phyloP scores from a whole-genome alignment of 1,284 basidiomycete species.

The Crucibulum parvulum region DNA sequence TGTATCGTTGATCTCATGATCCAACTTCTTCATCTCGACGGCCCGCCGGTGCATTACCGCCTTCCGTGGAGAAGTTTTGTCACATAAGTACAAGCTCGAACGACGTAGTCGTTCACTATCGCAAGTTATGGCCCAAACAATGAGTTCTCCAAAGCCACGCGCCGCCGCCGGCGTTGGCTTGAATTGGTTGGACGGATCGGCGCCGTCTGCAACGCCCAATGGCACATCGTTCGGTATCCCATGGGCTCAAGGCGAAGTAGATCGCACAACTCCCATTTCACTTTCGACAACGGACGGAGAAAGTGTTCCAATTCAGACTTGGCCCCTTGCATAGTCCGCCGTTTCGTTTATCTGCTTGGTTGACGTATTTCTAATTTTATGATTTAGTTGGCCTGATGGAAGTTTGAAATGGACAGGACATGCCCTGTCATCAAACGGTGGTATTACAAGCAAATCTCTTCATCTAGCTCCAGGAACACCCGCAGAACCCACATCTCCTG shows the following conservation, averaged over 20 bases:
- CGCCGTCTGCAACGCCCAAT: slow-evolving; percentile 35
- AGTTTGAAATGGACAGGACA: slow-evolving; percentile 52
- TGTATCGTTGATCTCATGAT: too few species aligned
- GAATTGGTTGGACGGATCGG: slow-evolving; percentile 41
- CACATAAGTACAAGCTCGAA: background rate
- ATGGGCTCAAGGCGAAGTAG: slow-evolving; percentile 46
- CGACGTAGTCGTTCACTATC: too few species aligned
- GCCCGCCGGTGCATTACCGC: too few species aligned
- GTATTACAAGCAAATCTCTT: slow-evolving; percentile 25
- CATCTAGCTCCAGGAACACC: slow-evolving; percentile 42
- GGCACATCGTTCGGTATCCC: slow-evolving; percentile 47
- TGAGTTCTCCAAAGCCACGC: background rate
- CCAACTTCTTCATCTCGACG: too few species aligned
- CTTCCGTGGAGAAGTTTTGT: too few species aligned
- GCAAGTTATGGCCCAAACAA: too few species aligned
- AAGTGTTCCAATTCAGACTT: slow-evolving; percentile 43
- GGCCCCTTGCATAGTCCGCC: slow-evolving; percentile 47
- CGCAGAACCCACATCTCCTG: slow-evolving; percentile 39
- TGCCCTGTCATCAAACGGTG: slow-evolving; percentile 36
- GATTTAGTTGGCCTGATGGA: slow-evolving; percentile 47
- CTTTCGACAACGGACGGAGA: slow-evolving; percentile 28
- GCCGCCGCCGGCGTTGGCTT: slow-evolving; percentile 31
- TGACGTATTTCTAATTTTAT: background rate
- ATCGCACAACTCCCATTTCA: slow-evolving; percentile 44
- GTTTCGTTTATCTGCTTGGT: background rate